Evolutionary conservation across 2,329 filamentous ascomycete genomes (phyloP).

Genomic region (Mycosphaerella sp.): DNA sequence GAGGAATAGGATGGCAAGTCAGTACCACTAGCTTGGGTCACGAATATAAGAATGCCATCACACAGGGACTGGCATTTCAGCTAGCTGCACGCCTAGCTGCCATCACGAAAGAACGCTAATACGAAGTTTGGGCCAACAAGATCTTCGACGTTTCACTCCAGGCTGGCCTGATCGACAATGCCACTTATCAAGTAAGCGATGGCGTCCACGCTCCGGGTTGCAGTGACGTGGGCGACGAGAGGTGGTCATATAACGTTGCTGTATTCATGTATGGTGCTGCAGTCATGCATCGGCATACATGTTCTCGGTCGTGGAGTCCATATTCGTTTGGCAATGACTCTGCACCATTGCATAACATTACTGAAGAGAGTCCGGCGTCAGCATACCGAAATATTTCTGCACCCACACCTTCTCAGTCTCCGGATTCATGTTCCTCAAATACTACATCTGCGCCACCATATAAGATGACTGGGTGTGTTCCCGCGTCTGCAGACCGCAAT

Average conservation of each 20-base stretch:
- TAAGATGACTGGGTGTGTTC: too few species aligned
- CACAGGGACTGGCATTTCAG: slow-evolving; percentile 76
- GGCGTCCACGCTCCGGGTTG: slow-evolving; percentile 44
- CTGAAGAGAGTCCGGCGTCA: too few species aligned
- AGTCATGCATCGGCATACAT: slow-evolving; percentile 33
- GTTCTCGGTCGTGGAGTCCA: neutral
- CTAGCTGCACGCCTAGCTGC: slow-evolving; percentile 53
- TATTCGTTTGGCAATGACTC: neutral
- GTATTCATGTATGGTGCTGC: slow-evolving; percentile 45
- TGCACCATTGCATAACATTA: neutral
- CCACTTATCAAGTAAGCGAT: slow-evolving; percentile 42
- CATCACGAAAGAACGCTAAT: slow-evolving; percentile 46
- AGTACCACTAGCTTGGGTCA: slow-evolving; percentile 68
- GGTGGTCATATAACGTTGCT: slow-evolving; percentile 43
- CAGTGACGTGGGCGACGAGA: slow-evolving; percentile 39
- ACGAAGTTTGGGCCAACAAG: slow-evolving; percentile 55
- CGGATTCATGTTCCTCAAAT: too few species aligned
- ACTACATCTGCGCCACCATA: too few species aligned
- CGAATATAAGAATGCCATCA: slow-evolving; percentile 77
- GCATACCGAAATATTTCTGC: neutral
- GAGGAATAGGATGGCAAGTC: slow-evolving; percentile 81
- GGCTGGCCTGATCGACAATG: slow-evolving; percentile 54
- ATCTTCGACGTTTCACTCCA: slow-evolving; percentile 33
- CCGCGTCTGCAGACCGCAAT: neutral
- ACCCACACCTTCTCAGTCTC: neutral